Percentiles rank a stretch among this genome's conserved stretches.
These are phyloP conservation scores for Plasmopara halstedii DNA, from an alignment of 352 stramenopile species.

Conservation along the genomic window DNA sequence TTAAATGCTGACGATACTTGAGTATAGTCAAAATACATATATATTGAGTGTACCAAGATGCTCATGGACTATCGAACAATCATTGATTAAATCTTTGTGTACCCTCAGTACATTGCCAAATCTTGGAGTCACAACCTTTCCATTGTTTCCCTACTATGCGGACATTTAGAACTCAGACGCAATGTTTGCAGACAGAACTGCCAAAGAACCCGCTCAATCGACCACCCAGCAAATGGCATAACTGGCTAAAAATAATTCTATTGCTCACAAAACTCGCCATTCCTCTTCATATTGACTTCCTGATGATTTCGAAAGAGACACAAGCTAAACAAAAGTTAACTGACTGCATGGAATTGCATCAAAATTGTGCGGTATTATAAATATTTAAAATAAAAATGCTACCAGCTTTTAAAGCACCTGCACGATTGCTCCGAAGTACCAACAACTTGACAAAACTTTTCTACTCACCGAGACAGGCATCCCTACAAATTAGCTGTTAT, in stretches of 20 bases:
- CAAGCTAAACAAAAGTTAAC: neutral
- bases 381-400: constrained; percentile 69
- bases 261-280: neutral
- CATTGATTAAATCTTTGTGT: too few species aligned
- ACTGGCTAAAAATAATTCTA: neutral
- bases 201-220: constrained; percentile 53
- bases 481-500: neutral
- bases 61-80: too few species aligned
- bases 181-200: constrained; percentile 69
- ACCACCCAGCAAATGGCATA: neutral
- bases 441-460: too few species aligned
- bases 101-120: too few species aligned
- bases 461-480: too few species aligned
- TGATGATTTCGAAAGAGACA: neutral
- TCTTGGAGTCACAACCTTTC: constrained; percentile 38
- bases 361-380: constrained; percentile 37
- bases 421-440: constrained; percentile 46
- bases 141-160: constrained; percentile 54
- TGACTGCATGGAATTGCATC: constrained; percentile 46
- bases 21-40: too few species aligned
- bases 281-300: constrained; percentile 49
- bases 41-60: too few species aligned
- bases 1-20: too few species aligned
- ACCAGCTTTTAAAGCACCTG: constrained; percentile 61
- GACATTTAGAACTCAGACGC: constrained; percentile 74